Evolutionary conservation across 2,329 filamentous ascomycete species (phyloP).

Genomic region (Cyphellophora europaea): DNA sequence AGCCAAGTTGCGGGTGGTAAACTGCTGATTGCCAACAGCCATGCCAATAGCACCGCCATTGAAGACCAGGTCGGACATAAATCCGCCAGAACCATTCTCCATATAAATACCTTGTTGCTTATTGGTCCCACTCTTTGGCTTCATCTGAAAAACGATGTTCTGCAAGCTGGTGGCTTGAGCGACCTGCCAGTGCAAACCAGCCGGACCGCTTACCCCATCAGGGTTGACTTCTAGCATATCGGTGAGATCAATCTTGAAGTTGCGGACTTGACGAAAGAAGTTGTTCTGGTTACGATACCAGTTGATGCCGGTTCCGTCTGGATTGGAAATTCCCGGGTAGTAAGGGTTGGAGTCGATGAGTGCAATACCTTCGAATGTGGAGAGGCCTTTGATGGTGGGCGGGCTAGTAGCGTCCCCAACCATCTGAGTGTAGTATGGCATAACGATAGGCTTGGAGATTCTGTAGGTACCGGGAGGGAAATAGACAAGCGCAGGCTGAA

Average conservation of each 20-base stretch:
- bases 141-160: conserved; percentile 75
- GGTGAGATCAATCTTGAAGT: conserved; percentile 70
- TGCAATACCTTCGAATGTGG: conserved; percentile 72
- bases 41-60: conserved; percentile 71
- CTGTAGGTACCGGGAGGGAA: conserved; percentile 83
- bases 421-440: conserved; percentile 90
- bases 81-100: conserved; percentile 73
- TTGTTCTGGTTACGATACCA: conserved; percentile 75
- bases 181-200: conserved; percentile 77
- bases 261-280: conserved; percentile 75
- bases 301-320: conserved; percentile 46
- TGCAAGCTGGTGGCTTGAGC: conserved; percentile 74
- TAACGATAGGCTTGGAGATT: conserved; percentile 68
- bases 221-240: conserved; percentile 40
- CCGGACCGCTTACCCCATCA: conserved; percentile 39
- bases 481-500: conserved; percentile 79
- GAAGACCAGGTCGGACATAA: conserved; percentile 75
- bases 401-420: conserved; percentile 66
- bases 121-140: conserved; percentile 56
- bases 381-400: conserved; percentile 65
- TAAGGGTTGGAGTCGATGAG: conserved; percentile 88
- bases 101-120: conserved; percentile 71
- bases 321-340: conserved; percentile 28
- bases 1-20: conserved; percentile 71
- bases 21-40: conserved; percentile 80